Evolutionary conservation across 2,329 filamentous ascomycete species (phyloP).

Genomic region (Blumeria hordei): DNA sequence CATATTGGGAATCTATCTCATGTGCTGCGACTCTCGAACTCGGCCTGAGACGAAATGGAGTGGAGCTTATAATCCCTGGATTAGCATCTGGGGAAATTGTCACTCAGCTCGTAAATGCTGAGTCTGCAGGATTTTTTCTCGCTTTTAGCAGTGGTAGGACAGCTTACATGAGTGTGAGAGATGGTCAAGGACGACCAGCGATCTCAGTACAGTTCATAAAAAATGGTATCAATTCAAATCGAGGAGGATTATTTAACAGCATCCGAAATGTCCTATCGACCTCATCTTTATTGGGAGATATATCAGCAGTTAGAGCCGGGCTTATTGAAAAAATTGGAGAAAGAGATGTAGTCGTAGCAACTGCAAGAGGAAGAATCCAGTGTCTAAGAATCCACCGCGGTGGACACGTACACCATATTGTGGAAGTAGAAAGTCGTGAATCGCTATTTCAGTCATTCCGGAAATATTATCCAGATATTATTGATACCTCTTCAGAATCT

Average conservation of each 20-base stretch:
- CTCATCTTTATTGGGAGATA: conserved; percentile 45
- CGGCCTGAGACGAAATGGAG: conserved; percentile 51
- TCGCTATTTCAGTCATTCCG: conserved; percentile 38
- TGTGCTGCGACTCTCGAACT: conserved; percentile 66
- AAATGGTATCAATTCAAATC: conserved; percentile 26
- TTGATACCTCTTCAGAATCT: conserved; percentile 27
- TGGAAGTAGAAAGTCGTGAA: conserved; percentile 45
- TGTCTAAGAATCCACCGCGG: conserved; percentile 77
- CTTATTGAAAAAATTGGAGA: conserved; percentile 52
- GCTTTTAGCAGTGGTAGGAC: conserved; percentile 67
- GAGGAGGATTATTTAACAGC: conserved; percentile 53
- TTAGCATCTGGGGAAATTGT: conserved; percentile 60
- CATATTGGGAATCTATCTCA: conserved; percentile 90
- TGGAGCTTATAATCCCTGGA: conserved; percentile 50
- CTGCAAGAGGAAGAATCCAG: conserved; percentile 53
- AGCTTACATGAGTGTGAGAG: conserved; percentile 65
- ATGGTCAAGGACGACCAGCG: conserved; percentile 63
- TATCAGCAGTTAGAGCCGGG: conserved; percentile 58
- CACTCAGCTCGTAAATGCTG: conserved; percentile 55
- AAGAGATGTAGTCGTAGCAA: conserved; percentile 59
- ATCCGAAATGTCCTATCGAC: conserved; percentile 53
- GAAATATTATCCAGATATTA: conserved; percentile 24
- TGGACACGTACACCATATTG: conserved; percentile 52
- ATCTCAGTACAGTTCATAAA: conserved; percentile 59
- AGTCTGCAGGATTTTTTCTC: conserved; percentile 64